Conservation (phyloP, 768 basidiomycete genomes). For the Dictyophora rubrovolvata region DNA sequence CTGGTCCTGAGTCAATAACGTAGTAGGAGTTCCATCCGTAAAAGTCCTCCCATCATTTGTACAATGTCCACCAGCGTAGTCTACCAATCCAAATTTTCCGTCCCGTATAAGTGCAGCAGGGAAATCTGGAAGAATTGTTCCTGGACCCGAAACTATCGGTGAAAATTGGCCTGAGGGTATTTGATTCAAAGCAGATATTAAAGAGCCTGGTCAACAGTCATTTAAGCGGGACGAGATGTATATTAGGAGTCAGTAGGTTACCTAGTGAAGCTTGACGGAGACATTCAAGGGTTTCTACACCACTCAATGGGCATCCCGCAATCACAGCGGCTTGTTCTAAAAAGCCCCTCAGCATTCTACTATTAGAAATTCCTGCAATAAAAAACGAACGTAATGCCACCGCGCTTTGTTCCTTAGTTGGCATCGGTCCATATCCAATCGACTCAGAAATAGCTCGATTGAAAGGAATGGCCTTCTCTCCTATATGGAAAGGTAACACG, state of each 20-base stretch:
- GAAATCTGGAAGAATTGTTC: conserved; percentile 20
- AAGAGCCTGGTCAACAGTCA: conserved; percentile 17
- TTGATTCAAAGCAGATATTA: conserved; percentile 31
- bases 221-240: not conserved
- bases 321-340: conserved; percentile 20
- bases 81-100: conserved; percentile 24
- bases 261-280: conserved; percentile 28
- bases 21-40: conserved; percentile 25
- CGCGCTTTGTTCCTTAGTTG: conserved; percentile 20
- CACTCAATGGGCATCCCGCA: conserved; percentile 19
- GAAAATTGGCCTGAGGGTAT: conserved; percentile 21
- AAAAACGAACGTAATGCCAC: conserved; percentile 24
- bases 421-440: conserved; percentile 32
- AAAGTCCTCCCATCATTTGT: conserved; percentile 35
- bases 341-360: not conserved
- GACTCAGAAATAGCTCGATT: conserved; percentile 32
- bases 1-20: conserved; percentile 32
- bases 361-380: not conserved
- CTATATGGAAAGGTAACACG: conserved; percentile 12
- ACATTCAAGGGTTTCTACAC: conserved; percentile 24
- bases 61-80: conserved; percentile 32
- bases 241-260: conserved; percentile 7
- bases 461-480: conserved; percentile 28
- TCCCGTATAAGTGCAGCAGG: conserved; percentile 26
- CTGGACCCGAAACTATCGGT: conserved; percentile 11